Percentiles rank a stretch among this genome's conserved stretches.
Evolutionary conservation across 495 filamentous ascomycete genomes (phyloP).

Genomic region (Tuber indicum): DNA sequence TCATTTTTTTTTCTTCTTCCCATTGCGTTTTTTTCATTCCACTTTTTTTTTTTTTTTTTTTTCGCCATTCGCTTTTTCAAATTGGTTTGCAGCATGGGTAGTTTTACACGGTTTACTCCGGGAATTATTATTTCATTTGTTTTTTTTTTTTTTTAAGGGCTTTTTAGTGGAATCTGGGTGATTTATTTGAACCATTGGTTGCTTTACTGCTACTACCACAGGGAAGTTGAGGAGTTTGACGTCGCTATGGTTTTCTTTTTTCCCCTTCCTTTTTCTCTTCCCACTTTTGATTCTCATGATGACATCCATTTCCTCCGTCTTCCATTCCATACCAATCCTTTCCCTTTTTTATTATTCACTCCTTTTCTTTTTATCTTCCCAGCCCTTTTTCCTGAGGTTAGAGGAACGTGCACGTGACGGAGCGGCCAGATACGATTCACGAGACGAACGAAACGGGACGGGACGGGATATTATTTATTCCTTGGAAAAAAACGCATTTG

Average conservation of each 20-base stretch:
- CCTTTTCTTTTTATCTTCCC: conserved; percentile 22
- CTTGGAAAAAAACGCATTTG: conserved; percentile 2
- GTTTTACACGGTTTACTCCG: conserved; percentile 22
- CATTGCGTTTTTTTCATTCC: conserved; percentile 11
- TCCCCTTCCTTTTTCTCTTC: conserved; percentile 19
- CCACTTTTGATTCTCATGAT: conserved; percentile 12
- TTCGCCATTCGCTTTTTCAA: conserved; percentile 35
- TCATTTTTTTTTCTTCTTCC: conserved; percentile 5
- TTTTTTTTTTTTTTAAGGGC: conserved; percentile 21
- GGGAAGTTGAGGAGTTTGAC: conserved; percentile 37
- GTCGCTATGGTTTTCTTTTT: conserved; percentile 31
- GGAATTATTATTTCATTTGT: conserved; percentile 26
- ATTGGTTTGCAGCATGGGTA: conserved; percentile 29
- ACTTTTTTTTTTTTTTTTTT: conserved; percentile 12
- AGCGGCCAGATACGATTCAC: conserved; percentile 13
- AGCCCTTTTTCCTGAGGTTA: conserved; percentile 22
- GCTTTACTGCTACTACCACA: conserved; percentile 33
- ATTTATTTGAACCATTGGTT: conserved; percentile 19
- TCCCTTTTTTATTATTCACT: conserved; percentile 17
- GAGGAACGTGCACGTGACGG: conserved; percentile 23
- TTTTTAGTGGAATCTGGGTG: conserved; percentile 27
- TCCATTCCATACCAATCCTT: conserved; percentile 10
- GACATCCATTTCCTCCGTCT: neutral
- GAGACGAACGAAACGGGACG: conserved; percentile 9
- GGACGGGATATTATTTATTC: conserved; percentile 23